These are phyloP conservation scores for Hypoxylon intermedium DNA, from an alignment of 495 filamentous ascomycete genomes.

Conservation along the genomic window DNA sequence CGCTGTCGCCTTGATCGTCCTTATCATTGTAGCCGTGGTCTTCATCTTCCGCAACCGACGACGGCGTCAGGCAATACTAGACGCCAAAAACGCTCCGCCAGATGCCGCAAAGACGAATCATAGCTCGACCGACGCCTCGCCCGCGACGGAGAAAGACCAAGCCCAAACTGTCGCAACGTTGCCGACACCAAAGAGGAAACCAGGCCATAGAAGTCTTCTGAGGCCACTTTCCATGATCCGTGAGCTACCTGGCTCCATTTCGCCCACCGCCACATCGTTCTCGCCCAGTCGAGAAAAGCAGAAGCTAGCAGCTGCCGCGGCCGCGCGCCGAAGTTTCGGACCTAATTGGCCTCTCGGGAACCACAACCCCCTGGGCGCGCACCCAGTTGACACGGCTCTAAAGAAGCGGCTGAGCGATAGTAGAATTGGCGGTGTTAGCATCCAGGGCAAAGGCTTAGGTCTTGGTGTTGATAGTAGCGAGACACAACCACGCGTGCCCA, in stretches of 20 bases:
- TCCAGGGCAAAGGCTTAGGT: not conserved
- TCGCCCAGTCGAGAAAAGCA: not conserved
- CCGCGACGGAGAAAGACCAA: conserved; percentile 6
- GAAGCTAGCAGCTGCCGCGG: not conserved
- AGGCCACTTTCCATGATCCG: conserved; percentile 32
- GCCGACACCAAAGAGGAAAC: not conserved
- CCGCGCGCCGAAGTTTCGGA: conserved; percentile 19
- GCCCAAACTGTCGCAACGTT: conserved; percentile 5
- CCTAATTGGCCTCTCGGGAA: conserved; percentile 33
- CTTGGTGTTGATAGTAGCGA: not conserved
- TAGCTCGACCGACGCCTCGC: conserved; percentile 12
- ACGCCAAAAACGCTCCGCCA: not conserved
- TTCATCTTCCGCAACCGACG: conserved; percentile 15
- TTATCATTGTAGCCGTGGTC: conserved; percentile 5
- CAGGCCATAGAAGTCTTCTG: conserved; percentile 3
- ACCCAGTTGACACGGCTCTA: conserved; percentile 29
- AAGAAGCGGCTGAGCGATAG: conserved; percentile 26
- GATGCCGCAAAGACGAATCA: conserved; percentile 3
- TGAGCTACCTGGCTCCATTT: conserved; percentile 22
- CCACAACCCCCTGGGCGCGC: conserved; percentile 22
- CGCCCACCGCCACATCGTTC: not conserved
- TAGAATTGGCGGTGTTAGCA: not conserved
- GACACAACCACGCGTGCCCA: not conserved
- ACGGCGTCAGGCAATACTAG: not conserved
- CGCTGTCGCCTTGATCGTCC: conserved; percentile 15